A percentile compares a stretch with the other conserved stretches of the same genome.
phyloP scores from a whole-genome alignment of 179 eudicot genomes.

The Silene coronaria region DNA sequence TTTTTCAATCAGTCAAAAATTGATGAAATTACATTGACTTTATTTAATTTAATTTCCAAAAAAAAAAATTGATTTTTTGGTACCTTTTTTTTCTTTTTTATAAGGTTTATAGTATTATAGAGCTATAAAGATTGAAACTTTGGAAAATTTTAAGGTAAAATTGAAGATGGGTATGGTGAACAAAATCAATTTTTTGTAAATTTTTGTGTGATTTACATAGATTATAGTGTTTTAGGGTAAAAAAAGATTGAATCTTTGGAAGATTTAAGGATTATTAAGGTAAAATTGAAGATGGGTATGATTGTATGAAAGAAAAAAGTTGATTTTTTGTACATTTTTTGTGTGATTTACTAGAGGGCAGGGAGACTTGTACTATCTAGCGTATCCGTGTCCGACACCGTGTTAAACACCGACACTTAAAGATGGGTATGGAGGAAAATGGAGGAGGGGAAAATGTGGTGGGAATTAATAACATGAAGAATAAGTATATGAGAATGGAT shows the following conservation, averaged over 20 bases:
- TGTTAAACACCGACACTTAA: background rate
- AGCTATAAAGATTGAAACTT: slow-evolving; percentile 7
- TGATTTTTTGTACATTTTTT: no score
- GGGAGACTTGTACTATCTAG: no score
- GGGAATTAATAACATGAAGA: slow-evolving; percentile 28
- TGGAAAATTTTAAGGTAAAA: slow-evolving; percentile 6
- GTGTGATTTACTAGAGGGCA: no score
- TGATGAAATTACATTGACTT: slow-evolving; percentile 22
- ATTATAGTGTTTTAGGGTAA: no score
- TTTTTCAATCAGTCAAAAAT: slow-evolving; percentile 13
- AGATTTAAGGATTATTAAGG: no score
- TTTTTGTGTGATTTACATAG: no score
- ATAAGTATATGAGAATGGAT: slow-evolving; percentile 72
- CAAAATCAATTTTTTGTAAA: background rate
- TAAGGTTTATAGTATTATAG: background rate
- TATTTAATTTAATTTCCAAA: background rate
- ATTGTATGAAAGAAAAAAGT: no score
- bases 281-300: no score
- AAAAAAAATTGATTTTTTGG: background rate
- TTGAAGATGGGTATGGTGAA: slow-evolving; percentile 26
- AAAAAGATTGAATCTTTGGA: no score
- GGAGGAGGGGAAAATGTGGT: slow-evolving; percentile 16
- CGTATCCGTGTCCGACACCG: no score
- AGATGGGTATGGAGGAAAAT: slow-evolving; percentile 30
- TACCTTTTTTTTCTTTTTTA: background rate